Conservation (phyloP, 2,329 filamentous ascomycete genomes). For the Didymella pinodella region DNA sequence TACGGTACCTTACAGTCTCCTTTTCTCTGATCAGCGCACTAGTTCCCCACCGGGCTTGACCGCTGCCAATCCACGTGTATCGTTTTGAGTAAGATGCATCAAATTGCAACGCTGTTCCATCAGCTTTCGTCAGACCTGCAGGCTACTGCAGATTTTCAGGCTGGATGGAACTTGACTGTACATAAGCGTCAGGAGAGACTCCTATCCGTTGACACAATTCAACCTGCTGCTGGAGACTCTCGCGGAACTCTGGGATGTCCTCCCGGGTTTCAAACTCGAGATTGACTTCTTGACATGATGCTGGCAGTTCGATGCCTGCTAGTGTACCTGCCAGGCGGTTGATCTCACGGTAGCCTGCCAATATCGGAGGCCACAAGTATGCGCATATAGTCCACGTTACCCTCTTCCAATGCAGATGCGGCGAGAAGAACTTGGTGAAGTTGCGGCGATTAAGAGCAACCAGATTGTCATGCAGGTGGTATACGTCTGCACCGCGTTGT, state of each 20-base stretch:
- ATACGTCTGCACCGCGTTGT: constrained; percentile 30
- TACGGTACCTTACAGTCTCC: constrained; percentile 21
- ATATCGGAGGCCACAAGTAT: constrained; percentile 19
- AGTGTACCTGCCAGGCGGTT: constrained; percentile 15
- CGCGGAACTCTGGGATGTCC: constrained; percentile 18
- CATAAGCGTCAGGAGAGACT: background rate
- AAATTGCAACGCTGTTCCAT: constrained; percentile 23
- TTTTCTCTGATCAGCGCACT: constrained; percentile 16
- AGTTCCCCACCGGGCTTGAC: constrained; percentile 20
- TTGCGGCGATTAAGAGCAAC: constrained; percentile 1
- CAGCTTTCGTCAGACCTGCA: constrained; percentile 12
- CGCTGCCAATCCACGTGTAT: constrained; percentile 31
- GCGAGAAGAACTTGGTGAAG: constrained; percentile 24
- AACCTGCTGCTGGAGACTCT: constrained; percentile 16
- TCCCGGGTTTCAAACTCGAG: constrained; percentile 34
- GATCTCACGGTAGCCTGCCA: constrained; percentile 19
- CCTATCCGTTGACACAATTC: constrained; percentile 17
- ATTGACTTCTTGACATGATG: constrained; percentile 35
- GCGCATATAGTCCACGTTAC: constrained; percentile 36
- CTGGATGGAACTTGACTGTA: background rate
- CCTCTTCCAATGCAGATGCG: constrained; percentile 34
- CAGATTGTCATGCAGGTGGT: constrained; percentile 35
- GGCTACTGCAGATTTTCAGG: background rate
- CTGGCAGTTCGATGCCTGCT: constrained; percentile 20
- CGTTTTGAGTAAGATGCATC: constrained; percentile 18